phyloP scores from a whole-genome alignment of 768 basidiomycete species.

The Mycena latifolia region DNA sequence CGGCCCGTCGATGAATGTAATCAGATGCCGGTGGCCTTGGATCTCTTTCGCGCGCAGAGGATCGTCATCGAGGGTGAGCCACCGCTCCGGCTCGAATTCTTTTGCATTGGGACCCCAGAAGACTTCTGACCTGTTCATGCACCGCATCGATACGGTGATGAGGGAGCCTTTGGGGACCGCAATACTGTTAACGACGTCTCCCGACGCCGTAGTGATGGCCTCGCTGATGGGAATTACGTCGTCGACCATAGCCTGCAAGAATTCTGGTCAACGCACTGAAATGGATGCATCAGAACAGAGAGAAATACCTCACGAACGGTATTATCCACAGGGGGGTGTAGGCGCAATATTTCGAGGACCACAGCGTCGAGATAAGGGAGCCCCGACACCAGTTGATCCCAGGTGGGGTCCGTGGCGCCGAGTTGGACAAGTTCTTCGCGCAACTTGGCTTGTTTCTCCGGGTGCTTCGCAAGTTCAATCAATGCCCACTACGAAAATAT shows the following conservation, averaged over 20 bases:
- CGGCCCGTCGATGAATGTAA: conserved; percentile 60
- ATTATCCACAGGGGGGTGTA: conserved; percentile 49
- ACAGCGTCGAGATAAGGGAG: conserved; percentile 58
- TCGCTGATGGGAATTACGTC: conserved; percentile 53
- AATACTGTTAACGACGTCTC: conserved; percentile 45
- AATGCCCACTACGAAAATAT: conserved; percentile 45
- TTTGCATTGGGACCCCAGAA: conserved; percentile 61
- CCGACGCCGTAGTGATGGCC: conserved; percentile 44
- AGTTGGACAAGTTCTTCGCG: conserved; percentile 46
- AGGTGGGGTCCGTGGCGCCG: conserved; percentile 46
- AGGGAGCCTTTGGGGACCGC: conserved; percentile 53
- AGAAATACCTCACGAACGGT: conserved; percentile 45
- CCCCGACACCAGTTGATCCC: conserved; percentile 49
- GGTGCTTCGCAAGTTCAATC: conserved; percentile 49
- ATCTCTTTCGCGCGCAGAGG: conserved; percentile 44
- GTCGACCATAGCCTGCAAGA: conserved; percentile 48
- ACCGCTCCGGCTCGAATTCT: conserved; percentile 58
- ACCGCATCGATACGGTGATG: conserved; percentile 52
- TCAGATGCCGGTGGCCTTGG: conserved; percentile 53
- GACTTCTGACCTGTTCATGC: conserved; percentile 53
- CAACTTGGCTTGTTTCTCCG: conserved; percentile 45
- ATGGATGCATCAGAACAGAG: too few relatives aligned
- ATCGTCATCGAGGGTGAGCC: conserved; percentile 47
- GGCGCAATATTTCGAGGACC: conserved; percentile 53
- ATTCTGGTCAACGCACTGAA: too few relatives aligned